Percentiles rank a stretch among this genome's conserved stretches.
These are phyloP conservation scores for Ceriops zippeliana DNA, from an alignment of 345 rosid species.

Conservation along the genomic window DNA sequence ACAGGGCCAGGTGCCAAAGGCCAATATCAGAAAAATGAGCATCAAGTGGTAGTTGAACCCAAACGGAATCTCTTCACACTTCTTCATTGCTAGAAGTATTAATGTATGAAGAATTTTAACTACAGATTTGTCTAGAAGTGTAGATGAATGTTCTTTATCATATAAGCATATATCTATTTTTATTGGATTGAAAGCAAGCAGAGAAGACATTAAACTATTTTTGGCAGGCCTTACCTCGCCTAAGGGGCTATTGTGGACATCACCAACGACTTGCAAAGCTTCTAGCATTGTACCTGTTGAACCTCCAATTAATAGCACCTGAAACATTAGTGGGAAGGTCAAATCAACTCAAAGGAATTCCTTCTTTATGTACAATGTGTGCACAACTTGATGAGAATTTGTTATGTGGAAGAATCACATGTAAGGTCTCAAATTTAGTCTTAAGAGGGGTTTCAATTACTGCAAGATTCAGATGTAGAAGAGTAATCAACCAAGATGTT, in stretches of 20 bases:
- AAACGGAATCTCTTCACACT: too few relatives aligned
- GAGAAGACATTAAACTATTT: neutral
- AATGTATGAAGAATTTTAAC: too few relatives aligned
- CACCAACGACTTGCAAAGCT: constrained; percentile 88
- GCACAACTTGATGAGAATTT: neutral
- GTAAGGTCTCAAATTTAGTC: neutral
- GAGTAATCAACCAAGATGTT: too few relatives aligned
- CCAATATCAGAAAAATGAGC: too few relatives aligned
- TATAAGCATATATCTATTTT: too few relatives aligned
- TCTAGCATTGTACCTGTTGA: constrained; percentile 99
- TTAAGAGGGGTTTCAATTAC: neutral
- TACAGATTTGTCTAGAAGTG: too few relatives aligned
- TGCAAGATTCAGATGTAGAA: neutral
- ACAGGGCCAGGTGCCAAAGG: too few relatives aligned
- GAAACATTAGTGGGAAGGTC: constrained; percentile 20
- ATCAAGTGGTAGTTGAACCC: too few relatives aligned
- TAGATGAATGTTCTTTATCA: too few relatives aligned
- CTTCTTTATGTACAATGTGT: neutral
- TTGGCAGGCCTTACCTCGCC: constrained; percentile 60
- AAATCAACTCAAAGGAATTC: constrained; percentile 3
- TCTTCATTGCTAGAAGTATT: too few relatives aligned
- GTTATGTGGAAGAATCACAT: neutral
- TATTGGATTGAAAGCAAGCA: neutral
- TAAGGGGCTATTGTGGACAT: constrained; percentile 53
- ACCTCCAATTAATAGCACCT: constrained; percentile 93